Conservation (phyloP, 2,329 filamentous ascomycete species). For the Verticillium nubilum region DNA sequence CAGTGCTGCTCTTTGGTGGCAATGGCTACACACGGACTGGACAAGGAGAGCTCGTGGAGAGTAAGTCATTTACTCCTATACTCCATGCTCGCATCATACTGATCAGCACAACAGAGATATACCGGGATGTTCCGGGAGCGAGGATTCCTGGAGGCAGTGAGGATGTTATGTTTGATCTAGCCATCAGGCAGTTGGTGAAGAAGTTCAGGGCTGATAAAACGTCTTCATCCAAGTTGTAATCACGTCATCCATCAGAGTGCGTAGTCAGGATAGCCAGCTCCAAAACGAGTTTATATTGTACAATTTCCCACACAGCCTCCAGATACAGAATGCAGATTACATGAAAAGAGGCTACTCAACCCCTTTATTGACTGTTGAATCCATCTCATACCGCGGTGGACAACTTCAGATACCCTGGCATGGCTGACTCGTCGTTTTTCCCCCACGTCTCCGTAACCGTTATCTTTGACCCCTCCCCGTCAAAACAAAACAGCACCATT, state of each 20-base stretch:
- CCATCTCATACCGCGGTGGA: background rate
- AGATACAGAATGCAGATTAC: too few relatives aligned
- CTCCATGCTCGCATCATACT: constrained; percentile 1
- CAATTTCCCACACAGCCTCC: too few relatives aligned
- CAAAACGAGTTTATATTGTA: too few relatives aligned
- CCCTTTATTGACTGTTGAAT: background rate
- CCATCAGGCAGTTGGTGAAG: constrained; percentile 17
- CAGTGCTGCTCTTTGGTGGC: constrained; percentile 67
- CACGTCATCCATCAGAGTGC: background rate
- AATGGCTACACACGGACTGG: constrained; percentile 67
- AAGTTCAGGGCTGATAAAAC: constrained; percentile 5
- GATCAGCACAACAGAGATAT: constrained; percentile 13
- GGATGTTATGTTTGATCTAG: constrained; percentile 17
- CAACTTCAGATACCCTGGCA: background rate
- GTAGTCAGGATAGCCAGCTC: too few relatives aligned
- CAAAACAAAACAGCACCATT: background rate
- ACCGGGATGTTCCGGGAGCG: constrained; percentile 21
- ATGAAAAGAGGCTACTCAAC: too few relatives aligned
- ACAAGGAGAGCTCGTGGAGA: constrained; percentile 65
- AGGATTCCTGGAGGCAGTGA: constrained; percentile 16
- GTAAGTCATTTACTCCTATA: constrained; percentile 35
- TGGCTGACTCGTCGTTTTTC: background rate
- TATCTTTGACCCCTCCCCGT: background rate
- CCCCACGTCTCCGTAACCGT: background rate
- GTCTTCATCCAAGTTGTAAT: background rate